A percentile compares a stretch with the other conserved stretches of the same genome.
These are phyloP conservation scores for Epichloe brachyelytri DNA, from an alignment of 2,329 filamentous ascomycete genomes.

Conservation along the genomic window DNA sequence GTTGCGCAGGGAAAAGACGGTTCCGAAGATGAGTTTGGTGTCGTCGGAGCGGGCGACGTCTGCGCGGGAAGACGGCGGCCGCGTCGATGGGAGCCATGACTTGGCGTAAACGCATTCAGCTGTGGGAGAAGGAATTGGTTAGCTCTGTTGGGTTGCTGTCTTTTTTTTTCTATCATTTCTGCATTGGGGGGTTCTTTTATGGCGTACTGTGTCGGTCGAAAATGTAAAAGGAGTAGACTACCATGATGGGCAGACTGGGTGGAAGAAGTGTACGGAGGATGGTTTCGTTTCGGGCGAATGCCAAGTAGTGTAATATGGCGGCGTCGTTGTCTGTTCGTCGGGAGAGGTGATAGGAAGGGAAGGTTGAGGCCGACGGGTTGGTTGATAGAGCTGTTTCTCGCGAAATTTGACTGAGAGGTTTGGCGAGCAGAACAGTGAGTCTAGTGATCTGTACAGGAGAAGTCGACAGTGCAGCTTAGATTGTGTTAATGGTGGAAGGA, in stretches of 20 bases:
- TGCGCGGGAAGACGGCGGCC: constrained; percentile 26
- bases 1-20: constrained; percentile 89
- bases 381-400: no score
- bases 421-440: no score
- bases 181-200: not conserved
- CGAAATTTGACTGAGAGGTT: no score
- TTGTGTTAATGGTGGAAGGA: no score
- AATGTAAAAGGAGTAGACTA: constrained; percentile 95
- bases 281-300: no score
- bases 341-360: no score
- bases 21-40: constrained; percentile 94
- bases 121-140: constrained; percentile 23
- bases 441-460: no score
- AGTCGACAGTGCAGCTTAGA: no score
- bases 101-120: constrained; percentile 96
- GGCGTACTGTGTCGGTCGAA: constrained; percentile 90
- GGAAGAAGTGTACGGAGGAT: not conserved
- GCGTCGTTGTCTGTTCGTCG: no score
- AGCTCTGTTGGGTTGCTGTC: not conserved
- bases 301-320: no score
- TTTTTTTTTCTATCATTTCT: not conserved
- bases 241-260: constrained; percentile 44
- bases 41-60: constrained; percentile 53
- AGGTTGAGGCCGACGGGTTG: no score
- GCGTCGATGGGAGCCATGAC: constrained; percentile 53